A percentile compares a stretch with the other conserved stretches of the same genome.
These are phyloP conservation scores for Plantago rigida DNA, from an alignment of 305 asterid species.

Conservation along the genomic window DNA sequence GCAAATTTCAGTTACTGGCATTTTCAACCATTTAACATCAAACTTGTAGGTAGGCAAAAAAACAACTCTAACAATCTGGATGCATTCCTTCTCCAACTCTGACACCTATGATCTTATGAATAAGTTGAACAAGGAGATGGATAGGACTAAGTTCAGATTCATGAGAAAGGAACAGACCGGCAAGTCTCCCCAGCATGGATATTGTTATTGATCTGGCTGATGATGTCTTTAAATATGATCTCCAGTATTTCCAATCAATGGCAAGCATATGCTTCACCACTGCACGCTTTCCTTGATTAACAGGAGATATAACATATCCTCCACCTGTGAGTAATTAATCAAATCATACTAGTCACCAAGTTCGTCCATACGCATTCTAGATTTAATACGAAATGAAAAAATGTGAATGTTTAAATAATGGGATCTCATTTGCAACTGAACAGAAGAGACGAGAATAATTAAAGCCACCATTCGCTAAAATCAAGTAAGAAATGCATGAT, in stretches of 20 bases:
- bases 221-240: slow-evolving; percentile 62
- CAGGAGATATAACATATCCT: slow-evolving; percentile 86
- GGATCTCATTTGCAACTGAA: slow-evolving; percentile 21
- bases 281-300: slow-evolving; percentile 70
- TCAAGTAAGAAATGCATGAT: no score
- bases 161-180: slow-evolving; percentile 44
- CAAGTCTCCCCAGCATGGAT: slow-evolving; percentile 81
- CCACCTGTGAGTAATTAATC: slow-evolving; percentile 51
- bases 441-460: slow-evolving; percentile 5
- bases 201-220: slow-evolving; percentile 81
- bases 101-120: slow-evolving; percentile 4
- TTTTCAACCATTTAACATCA: no score
- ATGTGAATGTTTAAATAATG: slow-evolving; percentile 23
- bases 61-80: no score
- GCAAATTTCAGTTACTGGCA: background rate
- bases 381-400: slow-evolving; percentile 12
- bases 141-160: slow-evolving; percentile 18
- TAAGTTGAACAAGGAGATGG: slow-evolving; percentile 18
- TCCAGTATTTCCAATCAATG: slow-evolving; percentile 95
- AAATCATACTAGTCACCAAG: no score
- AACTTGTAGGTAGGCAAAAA: no score
- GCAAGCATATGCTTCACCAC: slow-evolving; percentile 97
- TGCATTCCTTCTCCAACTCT: background rate
- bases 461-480: background rate
- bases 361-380: no score